These are phyloP conservation scores for Suhomyces sp. DNA, from an alignment of 805 yeast genomes.

Conservation along the genomic window DNA sequence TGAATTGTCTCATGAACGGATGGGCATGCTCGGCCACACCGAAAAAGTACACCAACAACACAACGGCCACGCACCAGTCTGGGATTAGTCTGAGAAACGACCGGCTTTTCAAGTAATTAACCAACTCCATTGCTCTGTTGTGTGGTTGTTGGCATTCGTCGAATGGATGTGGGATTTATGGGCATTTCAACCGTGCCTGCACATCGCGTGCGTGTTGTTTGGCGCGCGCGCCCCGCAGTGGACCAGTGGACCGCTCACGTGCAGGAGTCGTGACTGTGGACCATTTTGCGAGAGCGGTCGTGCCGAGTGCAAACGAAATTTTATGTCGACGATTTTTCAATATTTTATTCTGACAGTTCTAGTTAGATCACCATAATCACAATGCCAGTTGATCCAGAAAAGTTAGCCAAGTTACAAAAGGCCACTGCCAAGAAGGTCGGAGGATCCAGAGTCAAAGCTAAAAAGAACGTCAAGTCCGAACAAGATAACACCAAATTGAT, in stretches of 20 bases:
- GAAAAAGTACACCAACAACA: constrained; percentile 26
- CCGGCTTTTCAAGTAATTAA: constrained; percentile 7
- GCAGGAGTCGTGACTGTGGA: background rate
- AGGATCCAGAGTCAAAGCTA: constrained; percentile 89
- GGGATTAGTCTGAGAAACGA: constrained; percentile 8
- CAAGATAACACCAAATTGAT: constrained; percentile 90
- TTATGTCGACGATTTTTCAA: constrained; percentile 7
- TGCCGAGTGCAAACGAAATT: constrained; percentile 2
- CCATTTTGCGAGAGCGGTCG: background rate
- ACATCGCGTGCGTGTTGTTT: background rate
- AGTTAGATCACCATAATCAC: constrained; percentile 9
- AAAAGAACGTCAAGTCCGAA: constrained; percentile 67
- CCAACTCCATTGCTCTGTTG: background rate
- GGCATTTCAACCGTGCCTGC: background rate
- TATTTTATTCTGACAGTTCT: background rate
- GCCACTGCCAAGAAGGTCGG: constrained; percentile 74
- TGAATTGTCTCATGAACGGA: constrained; percentile 37
- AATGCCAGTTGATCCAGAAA: constrained; percentile 92
- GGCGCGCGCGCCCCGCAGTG: background rate
- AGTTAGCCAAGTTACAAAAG: constrained; percentile 88
- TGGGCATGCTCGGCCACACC: constrained; percentile 32
- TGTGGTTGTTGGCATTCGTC: background rate
- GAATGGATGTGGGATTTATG: background rate
- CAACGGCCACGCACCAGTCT: constrained; percentile 31
- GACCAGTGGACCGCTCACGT: background rate